Percentiles rank a stretch among this genome's conserved stretches.
Evolutionary conservation across 2,329 filamentous ascomycete species (phyloP).

Genomic region (Nemania serpens): DNA sequence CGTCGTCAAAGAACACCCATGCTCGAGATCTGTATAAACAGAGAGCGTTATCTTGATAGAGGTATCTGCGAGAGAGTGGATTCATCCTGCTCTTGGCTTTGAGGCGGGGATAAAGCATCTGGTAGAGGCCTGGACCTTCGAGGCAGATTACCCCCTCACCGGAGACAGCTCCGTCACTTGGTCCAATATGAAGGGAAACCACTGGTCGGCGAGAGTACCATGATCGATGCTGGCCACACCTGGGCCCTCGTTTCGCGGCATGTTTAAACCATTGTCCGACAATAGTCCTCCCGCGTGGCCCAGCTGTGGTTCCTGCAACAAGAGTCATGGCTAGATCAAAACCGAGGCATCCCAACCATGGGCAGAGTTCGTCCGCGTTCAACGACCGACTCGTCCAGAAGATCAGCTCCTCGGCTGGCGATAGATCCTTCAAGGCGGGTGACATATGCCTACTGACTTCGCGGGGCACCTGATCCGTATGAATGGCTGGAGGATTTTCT

Average conservation of each 20-base stretch:
- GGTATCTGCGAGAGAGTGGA: neutral
- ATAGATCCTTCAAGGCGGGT: neutral
- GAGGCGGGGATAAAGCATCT: slow-evolving; percentile 8
- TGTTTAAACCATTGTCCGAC: slow-evolving; percentile 8
- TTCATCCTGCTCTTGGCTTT: neutral
- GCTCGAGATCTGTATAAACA: slow-evolving; percentile 8
- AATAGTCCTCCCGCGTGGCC: neutral
- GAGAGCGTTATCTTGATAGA: neutral
- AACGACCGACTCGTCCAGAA: neutral
- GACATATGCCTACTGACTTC: neutral
- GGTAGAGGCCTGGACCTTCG: slow-evolving; percentile 6
- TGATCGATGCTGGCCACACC: slow-evolving; percentile 2
- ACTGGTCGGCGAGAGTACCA: neutral
- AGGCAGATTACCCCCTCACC: neutral
- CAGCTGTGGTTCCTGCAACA: slow-evolving; percentile 1
- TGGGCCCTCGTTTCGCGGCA: slow-evolving; percentile 2
- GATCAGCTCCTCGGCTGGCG: neutral
- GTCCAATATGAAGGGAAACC: neutral
- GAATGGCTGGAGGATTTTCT: slow-evolving; percentile 7
- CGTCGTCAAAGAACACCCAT: slow-evolving; percentile 1
- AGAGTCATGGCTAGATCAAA: slow-evolving; percentile 5
- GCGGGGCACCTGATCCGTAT: neutral
- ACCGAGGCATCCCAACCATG: slow-evolving; percentile 5
- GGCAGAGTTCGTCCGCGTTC: slow-evolving; percentile 6
- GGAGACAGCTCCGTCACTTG: neutral